These are phyloP conservation scores for Lotmaria passim DNA, from an alignment of 208 protist species.

Conservation along the genomic window DNA sequence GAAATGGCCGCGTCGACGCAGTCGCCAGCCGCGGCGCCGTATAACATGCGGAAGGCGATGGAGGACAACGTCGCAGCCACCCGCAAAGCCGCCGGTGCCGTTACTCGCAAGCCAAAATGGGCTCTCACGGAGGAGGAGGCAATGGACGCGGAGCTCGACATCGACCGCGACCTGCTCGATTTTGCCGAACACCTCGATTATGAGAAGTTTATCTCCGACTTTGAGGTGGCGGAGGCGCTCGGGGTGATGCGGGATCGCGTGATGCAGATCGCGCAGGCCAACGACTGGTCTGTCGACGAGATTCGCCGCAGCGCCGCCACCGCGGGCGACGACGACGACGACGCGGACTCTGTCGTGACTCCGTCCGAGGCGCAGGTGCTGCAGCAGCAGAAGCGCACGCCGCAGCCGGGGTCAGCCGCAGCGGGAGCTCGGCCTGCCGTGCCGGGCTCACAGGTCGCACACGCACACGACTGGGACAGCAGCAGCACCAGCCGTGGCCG, in stretches of 20 bases:
- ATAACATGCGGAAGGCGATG: constrained; percentile 42
- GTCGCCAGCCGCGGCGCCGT: constrained; percentile 24
- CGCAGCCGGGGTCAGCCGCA: not conserved
- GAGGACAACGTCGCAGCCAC: constrained; percentile 19
- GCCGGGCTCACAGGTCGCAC: constrained; percentile 36
- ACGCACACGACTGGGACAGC: constrained; percentile 68
- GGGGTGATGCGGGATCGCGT: constrained; percentile 92
- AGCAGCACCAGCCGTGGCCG: constrained; percentile 45
- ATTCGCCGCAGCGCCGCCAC: constrained; percentile 45
- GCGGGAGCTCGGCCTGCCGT: constrained; percentile 32
- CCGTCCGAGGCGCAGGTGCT: constrained; percentile 33
- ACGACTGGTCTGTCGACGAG: constrained; percentile 78
- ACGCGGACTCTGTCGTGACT: constrained; percentile 36
- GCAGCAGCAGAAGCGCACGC: constrained; percentile 9
- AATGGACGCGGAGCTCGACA: constrained; percentile 76
- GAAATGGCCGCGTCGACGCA: not conserved
- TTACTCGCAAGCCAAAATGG: constrained; percentile 86
- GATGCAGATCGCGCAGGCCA: constrained; percentile 72
- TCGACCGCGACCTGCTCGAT: constrained; percentile 75
- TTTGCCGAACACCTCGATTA: constrained; percentile 91
- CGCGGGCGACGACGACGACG: constrained; percentile 51
- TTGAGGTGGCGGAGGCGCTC: constrained; percentile 88
- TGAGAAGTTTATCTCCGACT: constrained; percentile 90
- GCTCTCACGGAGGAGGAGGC: constrained; percentile 93
- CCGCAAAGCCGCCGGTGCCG: constrained; percentile 9